These are phyloP conservation scores for Amaranthus hypochondriacus DNA, from an alignment of 148 eudicot genomes.

Conservation along the genomic window DNA sequence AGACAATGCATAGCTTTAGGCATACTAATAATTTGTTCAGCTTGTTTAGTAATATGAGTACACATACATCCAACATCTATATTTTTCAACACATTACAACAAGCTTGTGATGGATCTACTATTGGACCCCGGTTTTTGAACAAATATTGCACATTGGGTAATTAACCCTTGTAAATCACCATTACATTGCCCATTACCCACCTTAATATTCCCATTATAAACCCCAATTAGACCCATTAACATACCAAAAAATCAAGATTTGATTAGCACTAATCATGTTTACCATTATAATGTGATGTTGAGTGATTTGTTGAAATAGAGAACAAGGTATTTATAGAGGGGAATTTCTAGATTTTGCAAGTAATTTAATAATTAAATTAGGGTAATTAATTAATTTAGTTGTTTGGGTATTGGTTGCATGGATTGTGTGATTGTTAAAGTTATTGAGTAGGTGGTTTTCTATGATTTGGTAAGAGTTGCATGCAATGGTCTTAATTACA, in stretches of 20 bases:
- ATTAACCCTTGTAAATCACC: constrained; percentile 46
- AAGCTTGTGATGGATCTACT: constrained; percentile 31
- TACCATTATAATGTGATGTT: constrained; percentile 11
- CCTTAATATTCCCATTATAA: constrained; percentile 18
- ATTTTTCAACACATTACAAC: constrained; percentile 39
- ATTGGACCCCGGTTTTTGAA: constrained; percentile 41
- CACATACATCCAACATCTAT: constrained; percentile 47
- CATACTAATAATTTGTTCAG: constrained; percentile 48
- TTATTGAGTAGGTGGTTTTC: neutral
- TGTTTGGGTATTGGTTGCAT: neutral
- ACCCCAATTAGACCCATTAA: constrained; percentile 13
- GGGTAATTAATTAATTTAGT: neutral
- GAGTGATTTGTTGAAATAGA: neutral
- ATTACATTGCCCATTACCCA: constrained; percentile 39
- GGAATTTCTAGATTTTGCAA: neutral
- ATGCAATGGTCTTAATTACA: neutral
- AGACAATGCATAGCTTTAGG: constrained; percentile 43
- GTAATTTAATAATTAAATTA: neutral
- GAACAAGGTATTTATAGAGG: constrained; percentile 3
- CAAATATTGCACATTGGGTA: constrained; percentile 36
- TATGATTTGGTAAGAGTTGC: neutral
- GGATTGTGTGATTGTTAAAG: neutral
- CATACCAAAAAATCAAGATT: neutral
- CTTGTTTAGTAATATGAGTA: constrained; percentile 32
- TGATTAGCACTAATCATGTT: neutral